Base-by-base conservation (phyloP, 164 flowering plant genomes). In the Hamamelis virginiana region DNA sequence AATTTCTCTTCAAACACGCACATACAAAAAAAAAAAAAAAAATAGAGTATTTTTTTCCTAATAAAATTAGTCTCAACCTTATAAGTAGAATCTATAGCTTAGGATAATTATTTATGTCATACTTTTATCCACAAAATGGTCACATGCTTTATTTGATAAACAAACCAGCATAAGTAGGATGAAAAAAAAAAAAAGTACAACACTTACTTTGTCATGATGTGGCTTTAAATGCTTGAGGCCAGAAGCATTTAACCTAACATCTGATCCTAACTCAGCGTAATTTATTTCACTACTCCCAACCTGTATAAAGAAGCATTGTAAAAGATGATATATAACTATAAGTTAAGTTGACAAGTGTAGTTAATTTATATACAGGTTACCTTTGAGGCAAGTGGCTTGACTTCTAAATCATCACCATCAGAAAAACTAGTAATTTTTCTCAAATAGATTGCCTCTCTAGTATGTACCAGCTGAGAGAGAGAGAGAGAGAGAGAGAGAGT, bases 391-490 rank as follows among this genome's bases (percentile, higher is more conserved):
- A 65, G 66, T 59, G 79, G 74, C 62, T 81, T 83, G 38, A 77
- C 62, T 74, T 78, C 82, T 18, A 78, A 22, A 72, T 86, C 80
- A 47, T 86, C 87, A 21, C 56, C 70, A 69, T 81, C 87, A 73
- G 81, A 77, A 62, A 68, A 69, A 68, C 76, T 71, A 60, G 62
- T 71, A 27, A 38, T 62, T 69, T 76, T 82, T 67, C 81, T 77
- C 52, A 71, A 52, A 72, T 64, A 77, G 52, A 45, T 70, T 53
- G 82, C 74, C 69, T 84, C 79, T 53, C 82, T 80, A 44, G 58
- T 59, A 57, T 71, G 82, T 41, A 92, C 79, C 62, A 86, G 73
- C 94, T 92, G 88, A 61, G 72, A 60, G 70, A 9, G 26, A 16
- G 33, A 43, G 26, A 10, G 22, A 9, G 15, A 25, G 22, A 14